Conservation (phyloP, 176 grass and related monocot species). For the Triticum timopheevii region DNA sequence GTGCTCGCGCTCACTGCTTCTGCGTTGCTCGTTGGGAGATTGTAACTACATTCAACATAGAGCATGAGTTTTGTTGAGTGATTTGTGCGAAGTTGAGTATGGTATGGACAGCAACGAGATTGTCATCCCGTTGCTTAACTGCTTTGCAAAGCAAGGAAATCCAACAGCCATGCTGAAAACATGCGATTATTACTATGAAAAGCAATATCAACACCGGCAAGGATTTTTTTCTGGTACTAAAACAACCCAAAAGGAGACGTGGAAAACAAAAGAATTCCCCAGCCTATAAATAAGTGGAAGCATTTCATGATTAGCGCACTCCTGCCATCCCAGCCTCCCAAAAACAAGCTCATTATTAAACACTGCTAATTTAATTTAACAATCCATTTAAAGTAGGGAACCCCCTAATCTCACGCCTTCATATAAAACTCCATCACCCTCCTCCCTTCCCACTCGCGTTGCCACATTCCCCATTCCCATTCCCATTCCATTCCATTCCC, state of each 20-base stretch:
- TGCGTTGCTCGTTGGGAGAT: too few species aligned
- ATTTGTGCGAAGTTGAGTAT: too few species aligned
- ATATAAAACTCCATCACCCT: conserved; percentile 41
- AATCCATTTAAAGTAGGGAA: background rate
- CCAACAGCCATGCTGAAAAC: background rate
- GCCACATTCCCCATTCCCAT: background rate
- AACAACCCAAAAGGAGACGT: background rate
- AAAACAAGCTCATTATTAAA: conserved; percentile 19
- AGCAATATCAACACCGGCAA: background rate
- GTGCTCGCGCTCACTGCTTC: too few species aligned
- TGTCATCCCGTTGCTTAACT: too few species aligned
- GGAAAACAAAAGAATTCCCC: conserved; percentile 21
- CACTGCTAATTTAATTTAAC: background rate
- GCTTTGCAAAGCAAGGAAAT: background rate
- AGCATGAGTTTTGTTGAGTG: too few species aligned
- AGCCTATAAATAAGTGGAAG: conserved; percentile 32
- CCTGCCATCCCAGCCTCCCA: background rate
- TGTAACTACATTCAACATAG: too few species aligned
- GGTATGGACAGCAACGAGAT: too few species aligned
- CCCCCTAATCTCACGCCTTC: conserved; percentile 28
- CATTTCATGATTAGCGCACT: background rate
- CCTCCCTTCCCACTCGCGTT: background rate
- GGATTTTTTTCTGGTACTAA: background rate
- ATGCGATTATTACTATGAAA: background rate
- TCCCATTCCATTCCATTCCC: background rate